Percentiles rank a stretch among this genome's conserved stretches.
These are phyloP conservation scores for Colletotrichum plurivorum DNA, from an alignment of 2,329 filamentous ascomycete genomes.

Conservation along the genomic window DNA sequence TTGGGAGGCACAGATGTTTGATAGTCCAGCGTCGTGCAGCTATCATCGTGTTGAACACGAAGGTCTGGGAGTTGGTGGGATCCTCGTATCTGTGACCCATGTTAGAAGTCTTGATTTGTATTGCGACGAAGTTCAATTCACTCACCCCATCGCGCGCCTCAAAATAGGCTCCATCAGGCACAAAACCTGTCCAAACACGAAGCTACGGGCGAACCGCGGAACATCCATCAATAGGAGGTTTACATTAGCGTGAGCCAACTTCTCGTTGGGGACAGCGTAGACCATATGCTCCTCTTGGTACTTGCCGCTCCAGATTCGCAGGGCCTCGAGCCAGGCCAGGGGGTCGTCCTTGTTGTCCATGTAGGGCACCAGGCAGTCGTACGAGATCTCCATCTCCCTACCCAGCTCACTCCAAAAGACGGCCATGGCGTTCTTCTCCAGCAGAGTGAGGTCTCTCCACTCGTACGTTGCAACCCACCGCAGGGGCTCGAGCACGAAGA, in stretches of 20 bases:
- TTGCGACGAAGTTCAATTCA: background rate
- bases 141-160: constrained; percentile 28
- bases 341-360: constrained; percentile 59
- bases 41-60: constrained; percentile 48
- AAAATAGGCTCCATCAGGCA: constrained; percentile 28
- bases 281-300: constrained; percentile 68
- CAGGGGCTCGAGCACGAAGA: constrained; percentile 70
- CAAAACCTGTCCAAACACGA: constrained; percentile 16
- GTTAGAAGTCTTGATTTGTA: background rate
- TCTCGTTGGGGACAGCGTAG: constrained; percentile 28
- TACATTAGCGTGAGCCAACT: constrained; percentile 23
- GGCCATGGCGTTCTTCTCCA: constrained; percentile 70
- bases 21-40: constrained; percentile 59
- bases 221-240: constrained; percentile 18
- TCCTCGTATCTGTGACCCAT: constrained; percentile 7
- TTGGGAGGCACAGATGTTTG: constrained; percentile 64
- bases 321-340: constrained; percentile 65
- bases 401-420: constrained; percentile 72
- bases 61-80: constrained; percentile 8
- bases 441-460: constrained; percentile 67
- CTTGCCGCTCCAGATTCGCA: constrained; percentile 61
- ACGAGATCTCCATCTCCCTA: constrained; percentile 68
- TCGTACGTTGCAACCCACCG: constrained; percentile 68
- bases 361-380: constrained; percentile 57
- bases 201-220: constrained; percentile 12